phyloP scores from a whole-genome alignment of 2,329 filamentous ascomycete species.

The Diaporthe longicolla region DNA sequence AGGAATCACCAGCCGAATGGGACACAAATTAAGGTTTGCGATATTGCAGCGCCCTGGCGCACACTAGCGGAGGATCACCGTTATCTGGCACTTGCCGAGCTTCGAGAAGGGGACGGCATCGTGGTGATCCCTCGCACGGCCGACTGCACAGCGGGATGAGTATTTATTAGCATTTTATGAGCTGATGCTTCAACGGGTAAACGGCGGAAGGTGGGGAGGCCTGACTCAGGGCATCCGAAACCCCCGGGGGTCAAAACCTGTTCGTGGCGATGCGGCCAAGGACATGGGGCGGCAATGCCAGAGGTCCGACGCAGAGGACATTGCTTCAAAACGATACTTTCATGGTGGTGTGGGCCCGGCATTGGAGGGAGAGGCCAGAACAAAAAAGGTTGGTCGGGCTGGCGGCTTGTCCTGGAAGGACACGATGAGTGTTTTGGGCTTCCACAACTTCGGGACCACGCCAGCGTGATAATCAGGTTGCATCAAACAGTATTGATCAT shows the following conservation, averaged over 20 bases:
- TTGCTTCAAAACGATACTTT: background rate
- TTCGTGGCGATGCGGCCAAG: constrained; percentile 22
- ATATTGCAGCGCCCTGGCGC: constrained; percentile 20
- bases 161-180: constrained; percentile 8
- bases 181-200: background rate
- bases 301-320: background rate
- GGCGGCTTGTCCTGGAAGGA: background rate
- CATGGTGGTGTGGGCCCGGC: constrained; percentile 25
- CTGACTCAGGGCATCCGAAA: constrained; percentile 23
- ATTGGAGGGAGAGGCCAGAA: background rate
- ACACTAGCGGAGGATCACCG: constrained; percentile 19
- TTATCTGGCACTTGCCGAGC: constrained; percentile 28
- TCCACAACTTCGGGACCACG: background rate
- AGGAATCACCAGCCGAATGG: constrained; percentile 14
- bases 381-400: background rate
- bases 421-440: background rate
- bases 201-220: background rate
- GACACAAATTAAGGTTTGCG: constrained; percentile 24
- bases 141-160: background rate
- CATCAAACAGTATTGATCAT: background rate
- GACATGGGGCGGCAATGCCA: constrained; percentile 7
- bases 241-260: constrained; percentile 20
- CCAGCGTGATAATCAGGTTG: constrained; percentile 3
- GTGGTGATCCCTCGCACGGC: constrained; percentile 3
- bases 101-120: constrained; percentile 20